Base-by-base conservation (phyloP, 2,329 filamentous ascomycete genomes). In the Xylaria arbuscula region DNA sequence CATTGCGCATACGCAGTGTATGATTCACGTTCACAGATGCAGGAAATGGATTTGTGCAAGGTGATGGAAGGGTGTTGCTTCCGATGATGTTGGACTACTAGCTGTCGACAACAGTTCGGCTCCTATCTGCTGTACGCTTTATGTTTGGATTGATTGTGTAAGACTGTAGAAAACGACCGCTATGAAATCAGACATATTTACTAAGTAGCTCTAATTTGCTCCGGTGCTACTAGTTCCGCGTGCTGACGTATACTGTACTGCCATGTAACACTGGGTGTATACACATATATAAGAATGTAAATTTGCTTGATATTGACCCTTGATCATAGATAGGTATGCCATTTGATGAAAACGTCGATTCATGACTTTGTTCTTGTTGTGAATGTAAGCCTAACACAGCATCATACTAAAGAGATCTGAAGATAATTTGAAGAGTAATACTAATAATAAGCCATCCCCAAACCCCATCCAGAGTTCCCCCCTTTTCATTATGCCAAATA, bases 401-500 rank as follows among this genome's bases (percentile, higher is more conserved):
- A 56, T 47, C 51, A 50, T 56, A 36, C 45, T 50, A 50, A 28
- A 62, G 58, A 53, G 48, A 63, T 57, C 64, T 57, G 59, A 48
- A 28, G 40, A 64, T 54, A 62, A 28, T 28, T 56, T 36, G 53
- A 59, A 51, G 64, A 62, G 51, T 68, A 62, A 65, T 70, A 68
- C 48, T 66, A 60, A 56, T 60, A 42, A 42, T 42, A 50, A 62
- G 59, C 66, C 62, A 56, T 67, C 57, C 65, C 64, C 28, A 28
- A 28, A 54, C 45, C 50, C 62, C 55, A 34, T 42, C 58, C 59
- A 40, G 56, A 32, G 28, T 5, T 5, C 28, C 40, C 32, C 66
- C 62, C 63, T 62, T 64, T 57, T 60, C 68, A 68, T 63, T 70
- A 71, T 71, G 68, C 68, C 72, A 69, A 71, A 69, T 71, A 51